Evolutionary conservation across 2,329 filamentous ascomycete species (phyloP), one percentile per base, ranked within the genome.

Genomic region (Pseudogymnoascus sp.): DNA sequence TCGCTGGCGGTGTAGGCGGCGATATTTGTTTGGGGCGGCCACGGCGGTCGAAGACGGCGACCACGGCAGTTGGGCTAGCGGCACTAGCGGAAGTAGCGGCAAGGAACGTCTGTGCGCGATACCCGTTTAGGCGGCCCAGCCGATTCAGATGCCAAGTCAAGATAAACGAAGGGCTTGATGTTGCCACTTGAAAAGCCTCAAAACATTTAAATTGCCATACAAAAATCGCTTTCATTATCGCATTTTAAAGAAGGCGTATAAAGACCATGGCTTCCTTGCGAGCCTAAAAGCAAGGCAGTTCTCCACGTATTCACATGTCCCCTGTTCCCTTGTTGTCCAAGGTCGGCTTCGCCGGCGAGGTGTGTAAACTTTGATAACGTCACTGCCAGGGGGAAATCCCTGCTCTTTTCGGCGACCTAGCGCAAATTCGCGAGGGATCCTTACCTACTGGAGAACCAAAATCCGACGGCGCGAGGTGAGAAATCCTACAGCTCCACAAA

Each of bases 381-480:
- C 43, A 50, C 22, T 16, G 16, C 30, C 30, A 50, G 25, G 43
- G 38, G 43, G 30, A 50, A 30, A 18, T 50, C 22, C 28, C 8
- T 12, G 25, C 43, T 30, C 25, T 9, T 30, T 50, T 30, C 14
- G 22, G 43, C 14, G 25, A 14, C 8, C 43, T 30, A 50, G 25
- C 16, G n/a, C 9, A 22, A 14, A 1, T 25, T 50, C 4, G 43
- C 22, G 7, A 30, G n/a, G 22, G 43, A 50, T 50, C 43, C 4
- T 50, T 50, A 30, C 43, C 43, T 16, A 50, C 43, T 50, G 43
- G 43, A n/a, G 43, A 50, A 50, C 43, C 43, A 50, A 14, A 50
- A 50, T n/a, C 43, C 43, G 43, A n/a, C 7, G n/a, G 43, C 4
- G 18, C 20, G 43, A 50, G 22, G 14, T n/a, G 30, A 50, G 43